A percentile compares a stretch with the other conserved stretches of the same genome.
These are phyloP conservation scores for Rubia peregrina DNA, from an alignment of 305 asterid species.

Conservation along the genomic window DNA sequence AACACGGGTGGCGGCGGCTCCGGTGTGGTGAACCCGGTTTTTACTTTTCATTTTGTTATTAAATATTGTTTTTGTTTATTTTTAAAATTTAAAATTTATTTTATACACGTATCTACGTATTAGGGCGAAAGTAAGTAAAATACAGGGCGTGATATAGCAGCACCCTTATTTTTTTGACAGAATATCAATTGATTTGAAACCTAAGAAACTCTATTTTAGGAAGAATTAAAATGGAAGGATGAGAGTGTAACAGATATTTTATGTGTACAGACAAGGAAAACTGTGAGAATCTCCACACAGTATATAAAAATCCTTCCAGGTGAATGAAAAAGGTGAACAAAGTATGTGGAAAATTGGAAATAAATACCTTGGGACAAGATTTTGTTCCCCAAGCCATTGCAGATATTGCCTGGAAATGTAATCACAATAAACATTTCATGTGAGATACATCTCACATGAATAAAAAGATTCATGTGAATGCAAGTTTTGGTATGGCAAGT, in stretches of 20 bases:
- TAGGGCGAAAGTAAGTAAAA: too few species aligned
- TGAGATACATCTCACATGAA: neutral
- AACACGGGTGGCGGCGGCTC: too few species aligned
- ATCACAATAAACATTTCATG: constrained; percentile 3
- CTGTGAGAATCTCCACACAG: neutral
- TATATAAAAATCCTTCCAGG: neutral
- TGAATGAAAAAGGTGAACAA: neutral
- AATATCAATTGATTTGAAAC: neutral
- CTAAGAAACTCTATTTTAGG: neutral
- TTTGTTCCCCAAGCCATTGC: constrained; percentile 99
- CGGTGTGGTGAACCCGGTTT: too few species aligned
- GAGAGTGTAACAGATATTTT: neutral
- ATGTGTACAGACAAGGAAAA: neutral
- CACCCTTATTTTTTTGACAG: too few species aligned
- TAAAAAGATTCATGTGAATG: neutral
- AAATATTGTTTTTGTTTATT: too few species aligned
- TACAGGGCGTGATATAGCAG: too few species aligned
- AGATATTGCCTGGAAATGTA: constrained; percentile 60
- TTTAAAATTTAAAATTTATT: too few species aligned
- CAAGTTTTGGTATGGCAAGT: neutral
- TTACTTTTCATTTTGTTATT: too few species aligned
- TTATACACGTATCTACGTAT: too few species aligned
- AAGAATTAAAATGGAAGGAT: neutral
- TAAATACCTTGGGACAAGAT: constrained; percentile 87
- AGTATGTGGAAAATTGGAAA: constrained; percentile 16